Conservation (phyloP, 148 eudicot genomes). For the Fagopyrum tataricum region DNA sequence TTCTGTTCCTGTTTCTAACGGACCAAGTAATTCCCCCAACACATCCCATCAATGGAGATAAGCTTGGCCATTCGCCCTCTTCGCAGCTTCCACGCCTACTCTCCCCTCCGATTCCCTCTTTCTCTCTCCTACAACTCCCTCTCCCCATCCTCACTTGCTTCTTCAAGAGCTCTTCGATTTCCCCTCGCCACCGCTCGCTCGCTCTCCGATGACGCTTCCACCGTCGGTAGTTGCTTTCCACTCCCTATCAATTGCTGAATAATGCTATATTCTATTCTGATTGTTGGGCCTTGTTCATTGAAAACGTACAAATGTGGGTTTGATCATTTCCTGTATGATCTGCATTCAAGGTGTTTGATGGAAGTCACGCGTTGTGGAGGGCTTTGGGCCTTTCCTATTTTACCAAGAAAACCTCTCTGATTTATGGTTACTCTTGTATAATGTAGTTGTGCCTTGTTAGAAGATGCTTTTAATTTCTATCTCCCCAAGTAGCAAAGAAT, state of each 20-base stretch:
- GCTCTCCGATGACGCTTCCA: background rate
- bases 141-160: background rate
- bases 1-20: background rate
- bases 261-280: background rate
- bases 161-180: background rate
- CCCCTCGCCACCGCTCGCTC: constrained; percentile 1
- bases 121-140: background rate
- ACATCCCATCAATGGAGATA: constrained; percentile 8
- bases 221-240: constrained; percentile 8
- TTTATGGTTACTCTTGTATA: background rate
- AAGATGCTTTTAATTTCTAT: background rate
- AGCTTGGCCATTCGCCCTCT: background rate
- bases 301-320: background rate
- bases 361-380: background rate
- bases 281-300: background rate
- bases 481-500: background rate
- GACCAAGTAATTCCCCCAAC: background rate
- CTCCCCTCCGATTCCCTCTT: background rate
- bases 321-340: background rate
- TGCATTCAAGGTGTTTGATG: background rate
- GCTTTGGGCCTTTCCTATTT: background rate
- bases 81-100: background rate
- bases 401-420: background rate
- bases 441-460: background rate
- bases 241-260: background rate